Evolutionary conservation across 1,284 basidiomycete species (phyloP), one percentile per base, ranked within the genome.

Genomic region (Pseudozyma tsukubaensis): DNA sequence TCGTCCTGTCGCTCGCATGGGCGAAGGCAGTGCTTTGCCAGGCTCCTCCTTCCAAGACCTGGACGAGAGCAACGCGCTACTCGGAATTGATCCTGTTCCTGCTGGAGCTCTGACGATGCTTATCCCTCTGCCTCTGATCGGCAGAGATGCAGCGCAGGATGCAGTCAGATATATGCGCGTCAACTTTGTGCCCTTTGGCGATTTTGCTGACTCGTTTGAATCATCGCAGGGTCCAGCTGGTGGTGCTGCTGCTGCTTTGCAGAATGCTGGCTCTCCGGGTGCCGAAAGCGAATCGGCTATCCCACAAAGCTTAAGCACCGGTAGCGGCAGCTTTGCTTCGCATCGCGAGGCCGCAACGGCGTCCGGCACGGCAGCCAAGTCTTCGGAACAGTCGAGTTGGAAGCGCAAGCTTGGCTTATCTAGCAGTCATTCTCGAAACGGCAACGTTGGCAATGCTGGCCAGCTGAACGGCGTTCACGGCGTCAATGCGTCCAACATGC

Each of bases 81-180:
- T 79, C 24, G 79, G 79, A 0, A 34, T 81, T 9, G 72, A 76
- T 29, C 52, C 58, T 40, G 76, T 76, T 3, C 65, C 77, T 3
- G 35, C 60, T 3, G 64, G 62, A 5, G 70, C 77, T 13, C 53
- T 81, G 52, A 81, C 77, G 18, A 81, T 81, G 79, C 49, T 79
- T 50, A 72, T 81, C 11, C 77, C 79, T 3, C 57, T 81, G 43
- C 78, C 79, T 10, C 54, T 79, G 34, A 56, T 72, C 9, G 61
- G 68, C 2, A 50, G 72, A 13, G 18, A 24, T 1, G 21, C 42
- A 6, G 53, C 58, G 12, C 48, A 57, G 40, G 70, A 70, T 42
- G 61, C 67, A 14, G 52, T 60, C 19, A 60, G 70, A 4, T 78
- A 78, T 47, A 63, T 78, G 49, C 66, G 76, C 9, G 62, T 78